These are phyloP conservation scores for Fusarium ramigenum DNA, from an alignment of 2,329 filamentous ascomycete genomes.

Conservation along the genomic window DNA sequence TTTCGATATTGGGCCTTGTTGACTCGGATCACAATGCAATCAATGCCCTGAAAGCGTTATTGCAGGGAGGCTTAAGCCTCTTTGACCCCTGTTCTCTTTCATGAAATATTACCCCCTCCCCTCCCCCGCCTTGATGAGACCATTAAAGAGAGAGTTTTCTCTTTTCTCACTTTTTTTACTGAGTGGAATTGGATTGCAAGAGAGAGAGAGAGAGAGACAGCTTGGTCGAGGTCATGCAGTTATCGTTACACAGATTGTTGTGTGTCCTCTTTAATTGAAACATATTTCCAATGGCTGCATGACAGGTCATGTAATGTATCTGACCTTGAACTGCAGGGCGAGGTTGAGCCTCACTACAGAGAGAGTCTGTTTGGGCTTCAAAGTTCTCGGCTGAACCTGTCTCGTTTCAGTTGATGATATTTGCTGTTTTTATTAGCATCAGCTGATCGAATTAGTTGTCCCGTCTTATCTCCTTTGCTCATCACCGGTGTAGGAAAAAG, in stretches of 20 bases:
- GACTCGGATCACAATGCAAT: background rate
- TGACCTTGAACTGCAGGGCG: background rate
- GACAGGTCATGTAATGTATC: background rate
- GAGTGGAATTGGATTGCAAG: background rate
- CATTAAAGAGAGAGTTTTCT: background rate
- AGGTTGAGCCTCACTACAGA: conserved; percentile 1
- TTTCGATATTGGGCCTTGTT: background rate
- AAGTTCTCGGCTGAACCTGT: background rate
- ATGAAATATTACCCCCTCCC: conserved; percentile 9
- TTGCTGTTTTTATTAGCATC: background rate
- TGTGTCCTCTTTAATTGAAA: background rate
- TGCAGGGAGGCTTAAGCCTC: background rate
- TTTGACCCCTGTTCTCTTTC: conserved; percentile 17
- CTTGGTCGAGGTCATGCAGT: background rate
- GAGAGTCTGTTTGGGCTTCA: background rate
- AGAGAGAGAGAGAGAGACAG: background rate
- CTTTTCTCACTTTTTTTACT: conserved; percentile 1
- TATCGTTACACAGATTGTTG: background rate
- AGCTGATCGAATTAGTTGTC: background rate
- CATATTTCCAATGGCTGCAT: background rate
- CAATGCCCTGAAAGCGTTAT: background rate
- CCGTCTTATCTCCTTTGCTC: conserved; percentile 14
- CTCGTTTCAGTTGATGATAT: background rate
- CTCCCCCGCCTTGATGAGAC: conserved; percentile 15
- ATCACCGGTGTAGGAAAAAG: conserved; percentile 10